Conservation (phyloP, 495 filamentous ascomycete genomes). For the Trichoderma virens region DNA sequence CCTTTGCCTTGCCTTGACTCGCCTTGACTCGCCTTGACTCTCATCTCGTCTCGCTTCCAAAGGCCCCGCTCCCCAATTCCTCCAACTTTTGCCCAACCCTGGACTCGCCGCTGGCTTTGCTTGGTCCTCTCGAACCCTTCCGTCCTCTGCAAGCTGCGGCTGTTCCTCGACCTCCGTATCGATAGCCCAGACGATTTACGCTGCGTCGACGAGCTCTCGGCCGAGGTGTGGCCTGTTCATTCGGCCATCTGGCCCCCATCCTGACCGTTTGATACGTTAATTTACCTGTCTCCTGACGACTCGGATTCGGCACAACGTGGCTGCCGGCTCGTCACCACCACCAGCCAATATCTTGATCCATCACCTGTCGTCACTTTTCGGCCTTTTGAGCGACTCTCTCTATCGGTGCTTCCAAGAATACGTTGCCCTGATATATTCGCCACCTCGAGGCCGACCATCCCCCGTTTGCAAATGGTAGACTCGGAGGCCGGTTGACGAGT, state of each 20-base stretch:
- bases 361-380: background rate
- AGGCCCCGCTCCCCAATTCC: background rate
- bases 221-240: background rate
- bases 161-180: background rate
- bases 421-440: background rate
- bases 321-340: background rate
- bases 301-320: slow-evolving; percentile 5
- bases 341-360: background rate
- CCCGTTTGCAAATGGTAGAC: background rate
- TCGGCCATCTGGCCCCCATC: background rate
- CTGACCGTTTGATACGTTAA: background rate
- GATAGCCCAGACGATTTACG: background rate
- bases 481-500: background rate
- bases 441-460: background rate
- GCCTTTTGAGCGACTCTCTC: background rate
- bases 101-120: background rate
- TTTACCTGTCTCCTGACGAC: background rate
- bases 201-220: background rate
- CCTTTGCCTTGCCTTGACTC: background rate
- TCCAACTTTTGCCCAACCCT: background rate
- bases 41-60: background rate
- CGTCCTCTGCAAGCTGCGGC: background rate
- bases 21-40: background rate
- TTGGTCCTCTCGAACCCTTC: background rate
- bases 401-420: background rate